A percentile compares a stretch with the other conserved stretches of the same genome.
Conservation (phyloP, 139 green algal genomes). For the Deuterostichococcus epilithicus region DNA sequence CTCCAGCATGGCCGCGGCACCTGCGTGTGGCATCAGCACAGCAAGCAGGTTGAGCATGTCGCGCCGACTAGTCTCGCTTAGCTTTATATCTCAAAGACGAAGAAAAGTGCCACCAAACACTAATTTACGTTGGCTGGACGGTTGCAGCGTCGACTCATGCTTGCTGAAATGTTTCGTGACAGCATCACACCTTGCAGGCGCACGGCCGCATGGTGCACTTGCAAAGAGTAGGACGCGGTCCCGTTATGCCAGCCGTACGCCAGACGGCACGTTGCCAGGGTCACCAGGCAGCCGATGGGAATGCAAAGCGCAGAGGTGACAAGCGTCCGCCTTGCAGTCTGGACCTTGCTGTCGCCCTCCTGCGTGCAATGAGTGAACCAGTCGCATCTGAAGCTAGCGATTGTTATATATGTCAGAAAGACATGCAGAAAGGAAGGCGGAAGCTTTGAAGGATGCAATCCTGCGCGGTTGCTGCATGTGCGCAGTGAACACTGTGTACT, state of each 20-base stretch:
- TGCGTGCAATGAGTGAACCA: no score
- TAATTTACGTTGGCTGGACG: no score
- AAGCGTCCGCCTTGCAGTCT: constrained; percentile 1
- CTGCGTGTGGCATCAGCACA: constrained; percentile 15
- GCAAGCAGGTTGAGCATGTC: not conserved
- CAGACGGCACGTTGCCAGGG: constrained; percentile 3
- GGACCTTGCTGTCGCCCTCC: not conserved
- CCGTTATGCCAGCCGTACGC: not conserved
- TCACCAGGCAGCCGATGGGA: constrained; percentile 7
- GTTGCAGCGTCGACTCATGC: no score
- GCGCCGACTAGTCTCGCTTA: no score
- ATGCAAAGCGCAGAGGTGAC: constrained; percentile 4
- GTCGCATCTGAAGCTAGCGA: no score
- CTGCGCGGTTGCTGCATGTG: not conserved
- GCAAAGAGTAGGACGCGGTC: not conserved
- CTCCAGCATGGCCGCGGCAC: constrained; percentile 62
- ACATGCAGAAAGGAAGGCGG: no score
- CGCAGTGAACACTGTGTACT: not conserved
- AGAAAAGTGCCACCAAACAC: no score
- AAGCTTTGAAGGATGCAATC: no score
- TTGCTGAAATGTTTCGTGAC: no score
- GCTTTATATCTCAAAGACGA: no score
- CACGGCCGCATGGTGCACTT: constrained; percentile 29
- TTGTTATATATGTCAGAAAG: no score
- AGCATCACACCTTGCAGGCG: not conserved